These are phyloP conservation scores for Amylostereum areolatum DNA, from an alignment of 1,284 basidiomycete genomes.

Conservation along the genomic window DNA sequence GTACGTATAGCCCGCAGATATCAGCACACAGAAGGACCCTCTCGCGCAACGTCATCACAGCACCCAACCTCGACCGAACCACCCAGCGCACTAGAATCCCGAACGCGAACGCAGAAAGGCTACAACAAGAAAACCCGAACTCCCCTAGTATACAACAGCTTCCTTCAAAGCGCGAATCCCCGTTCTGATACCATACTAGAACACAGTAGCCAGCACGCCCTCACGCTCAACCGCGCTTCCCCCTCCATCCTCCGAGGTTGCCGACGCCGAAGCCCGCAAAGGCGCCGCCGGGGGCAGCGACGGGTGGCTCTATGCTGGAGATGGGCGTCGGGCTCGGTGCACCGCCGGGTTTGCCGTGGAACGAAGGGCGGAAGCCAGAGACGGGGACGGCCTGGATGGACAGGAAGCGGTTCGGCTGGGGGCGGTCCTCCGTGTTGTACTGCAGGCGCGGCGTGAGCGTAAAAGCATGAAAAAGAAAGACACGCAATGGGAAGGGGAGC, in stretches of 20 bases:
- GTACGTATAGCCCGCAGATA: too few relatives aligned
- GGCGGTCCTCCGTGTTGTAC: conserved; percentile 80
- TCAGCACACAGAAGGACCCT: too few relatives aligned
- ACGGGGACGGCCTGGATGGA: conserved; percentile 66
- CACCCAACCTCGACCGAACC: too few relatives aligned
- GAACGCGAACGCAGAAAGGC: too few relatives aligned
- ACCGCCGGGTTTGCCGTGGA: conserved; percentile 30
- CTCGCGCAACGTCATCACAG: too few relatives aligned
- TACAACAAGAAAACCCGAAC: too few relatives aligned
- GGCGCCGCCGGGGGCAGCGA: conserved; percentile 22
- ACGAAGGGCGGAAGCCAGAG: conserved; percentile 59
- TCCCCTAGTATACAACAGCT: too few relatives aligned
- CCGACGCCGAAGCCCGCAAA: conserved; percentile 28
- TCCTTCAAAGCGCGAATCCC: too few relatives aligned
- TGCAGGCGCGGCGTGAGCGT: conserved; percentile 19
- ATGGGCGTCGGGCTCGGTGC: conserved; percentile 27
- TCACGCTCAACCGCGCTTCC: conserved; percentile 14
- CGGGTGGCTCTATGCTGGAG: conserved; percentile 17
- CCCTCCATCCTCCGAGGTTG: conserved; percentile 21
- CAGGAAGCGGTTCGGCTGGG: conserved; percentile 71
- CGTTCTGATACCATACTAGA: too few relatives aligned
- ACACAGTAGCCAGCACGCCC: neutral
- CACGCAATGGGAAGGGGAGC: conserved; percentile 2
- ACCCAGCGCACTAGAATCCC: too few relatives aligned
- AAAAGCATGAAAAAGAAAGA: neutral